Evolutionary conservation across 1,284 basidiomycete genomes (phyloP).

Genomic region (Ustilago esculenta): DNA sequence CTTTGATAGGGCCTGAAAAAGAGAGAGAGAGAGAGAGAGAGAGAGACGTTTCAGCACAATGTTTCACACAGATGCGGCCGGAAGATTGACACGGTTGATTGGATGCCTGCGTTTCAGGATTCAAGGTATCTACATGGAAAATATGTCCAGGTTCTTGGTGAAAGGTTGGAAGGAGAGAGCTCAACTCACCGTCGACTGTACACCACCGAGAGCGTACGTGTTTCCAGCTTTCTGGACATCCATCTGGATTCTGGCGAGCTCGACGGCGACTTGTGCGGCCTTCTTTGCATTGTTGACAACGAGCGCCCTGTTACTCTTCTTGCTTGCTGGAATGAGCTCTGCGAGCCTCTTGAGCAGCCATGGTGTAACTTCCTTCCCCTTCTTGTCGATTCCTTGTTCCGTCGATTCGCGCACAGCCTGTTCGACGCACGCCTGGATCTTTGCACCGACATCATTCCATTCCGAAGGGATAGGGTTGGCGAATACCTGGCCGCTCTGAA

Average conservation of each 20-base stretch:
- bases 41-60: constrained; percentile 14
- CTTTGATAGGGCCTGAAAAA: background rate
- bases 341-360: constrained; percentile 89
- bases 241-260: constrained; percentile 74
- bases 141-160: background rate
- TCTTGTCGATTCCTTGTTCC: constrained; percentile 79
- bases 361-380: constrained; percentile 92
- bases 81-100: background rate
- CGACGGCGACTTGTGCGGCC: constrained; percentile 82
- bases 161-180: no score
- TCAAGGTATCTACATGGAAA: constrained; percentile 21
- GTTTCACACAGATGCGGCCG: background rate
- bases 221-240: constrained; percentile 15
- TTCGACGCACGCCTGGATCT: constrained; percentile 83
- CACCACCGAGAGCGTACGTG: constrained; percentile 29
- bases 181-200: constrained; percentile 32
- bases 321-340: constrained; percentile 78
- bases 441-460: constrained; percentile 75
- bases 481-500: constrained; percentile 72
- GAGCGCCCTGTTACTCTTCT: constrained; percentile 79
- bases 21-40: background rate
- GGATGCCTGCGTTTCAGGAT: background rate
- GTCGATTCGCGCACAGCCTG: constrained; percentile 86
- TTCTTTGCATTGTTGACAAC: constrained; percentile 90
- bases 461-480: constrained; percentile 88